A percentile compares a stretch with the other conserved stretches of the same genome.
Evolutionary conservation across 371 early-diverging fungal genomes (phyloP).

Genomic region (Syncephalastrum contaminatum): DNA sequence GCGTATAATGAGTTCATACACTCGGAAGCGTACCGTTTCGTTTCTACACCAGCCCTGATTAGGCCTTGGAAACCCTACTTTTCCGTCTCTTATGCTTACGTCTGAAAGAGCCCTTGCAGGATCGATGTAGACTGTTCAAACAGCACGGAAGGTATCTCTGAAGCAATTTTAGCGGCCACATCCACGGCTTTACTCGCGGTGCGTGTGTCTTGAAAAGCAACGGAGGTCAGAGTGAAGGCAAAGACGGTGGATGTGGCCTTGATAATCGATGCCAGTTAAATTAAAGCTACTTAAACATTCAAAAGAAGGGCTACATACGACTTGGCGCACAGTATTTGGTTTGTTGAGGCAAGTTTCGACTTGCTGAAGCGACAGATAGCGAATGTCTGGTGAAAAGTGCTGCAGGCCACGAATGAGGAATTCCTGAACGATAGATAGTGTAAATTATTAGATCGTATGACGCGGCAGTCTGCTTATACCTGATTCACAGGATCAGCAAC

Average conservation of each 20-base stretch:
- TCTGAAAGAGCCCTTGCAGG: constrained; percentile 14
- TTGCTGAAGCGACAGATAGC: constrained; percentile 39
- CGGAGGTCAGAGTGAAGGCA: constrained; percentile 27
- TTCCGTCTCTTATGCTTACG: constrained; percentile 19
- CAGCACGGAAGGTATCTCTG: constrained; percentile 5
- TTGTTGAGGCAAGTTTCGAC: constrained; percentile 38
- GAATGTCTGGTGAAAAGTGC: constrained; percentile 44
- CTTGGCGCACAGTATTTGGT: constrained; percentile 15
- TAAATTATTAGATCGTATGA: background rate
- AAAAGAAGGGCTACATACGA: constrained; percentile 15
- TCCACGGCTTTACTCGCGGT: constrained; percentile 41
- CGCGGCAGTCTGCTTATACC: constrained; percentile 13
- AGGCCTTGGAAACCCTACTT: background rate
- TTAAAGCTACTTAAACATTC: background rate
- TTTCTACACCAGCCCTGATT: constrained; percentile 19
- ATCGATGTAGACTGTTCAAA: constrained; percentile 7
- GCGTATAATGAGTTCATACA: constrained; percentile 44
- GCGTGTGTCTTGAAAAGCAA: constrained; percentile 45
- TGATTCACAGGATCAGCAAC: constrained; percentile 19
- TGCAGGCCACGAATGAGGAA: constrained; percentile 44
- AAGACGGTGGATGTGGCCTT: constrained; percentile 45
- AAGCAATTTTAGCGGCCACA: constrained; percentile 21
- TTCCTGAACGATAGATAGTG: constrained; percentile 9
- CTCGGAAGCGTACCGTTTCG: constrained; percentile 47
- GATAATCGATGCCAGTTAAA: constrained; percentile 4